phyloP scores from a whole-genome alignment of 2,329 filamentous ascomycete species.

The Decorospora gaudefroyi region DNA sequence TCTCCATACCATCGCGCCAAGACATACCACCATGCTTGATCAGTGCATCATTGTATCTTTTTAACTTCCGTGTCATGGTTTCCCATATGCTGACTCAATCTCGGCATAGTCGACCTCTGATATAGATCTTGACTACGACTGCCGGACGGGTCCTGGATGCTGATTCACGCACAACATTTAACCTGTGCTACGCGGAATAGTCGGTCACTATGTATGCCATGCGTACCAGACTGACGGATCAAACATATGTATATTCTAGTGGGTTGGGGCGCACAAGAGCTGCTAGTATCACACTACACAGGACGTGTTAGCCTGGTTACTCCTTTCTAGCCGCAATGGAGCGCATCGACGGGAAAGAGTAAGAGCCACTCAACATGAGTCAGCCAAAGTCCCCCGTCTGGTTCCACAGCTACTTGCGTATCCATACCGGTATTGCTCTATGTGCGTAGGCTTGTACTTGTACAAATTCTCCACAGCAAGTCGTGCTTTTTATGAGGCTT shows the following conservation, averaged over 20 bases:
- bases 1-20: not conserved
- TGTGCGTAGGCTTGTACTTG: no score
- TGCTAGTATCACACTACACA: not conserved
- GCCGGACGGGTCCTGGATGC: not conserved
- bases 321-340: not conserved
- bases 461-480: no score
- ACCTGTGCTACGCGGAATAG: not conserved
- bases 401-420: no score
- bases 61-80: no score
- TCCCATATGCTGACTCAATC: not conserved
- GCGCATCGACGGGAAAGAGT: not conserved
- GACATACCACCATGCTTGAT: constrained; percentile 8
- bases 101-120: not conserved
- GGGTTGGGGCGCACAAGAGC: no score
- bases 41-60: not conserved
- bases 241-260: not conserved
- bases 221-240: not conserved
- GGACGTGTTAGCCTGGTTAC: not conserved
- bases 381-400: no score
- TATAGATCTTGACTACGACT: not conserved
- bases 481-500: no score
- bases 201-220: not conserved
- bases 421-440: no score
- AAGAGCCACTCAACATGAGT: not conserved
- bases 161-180: not conserved